Base-by-base conservation (phyloP, 2,329 filamentous ascomycete genomes). In the Fulvia fulva region DNA sequence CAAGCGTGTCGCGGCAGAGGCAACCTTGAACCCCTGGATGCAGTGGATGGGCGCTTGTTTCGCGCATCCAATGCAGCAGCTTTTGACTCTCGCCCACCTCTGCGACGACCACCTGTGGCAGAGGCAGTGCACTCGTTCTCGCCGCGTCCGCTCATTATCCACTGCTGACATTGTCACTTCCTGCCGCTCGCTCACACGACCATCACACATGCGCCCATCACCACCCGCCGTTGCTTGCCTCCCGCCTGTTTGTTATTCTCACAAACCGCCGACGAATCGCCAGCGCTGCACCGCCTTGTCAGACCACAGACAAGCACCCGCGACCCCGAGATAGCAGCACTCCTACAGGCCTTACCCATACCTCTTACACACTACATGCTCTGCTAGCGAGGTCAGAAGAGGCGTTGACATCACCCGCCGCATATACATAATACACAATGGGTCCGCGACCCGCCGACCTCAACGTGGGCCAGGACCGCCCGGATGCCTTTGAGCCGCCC, bases 361-460 rank as follows among this genome's bases (percentile, higher is more conserved):
- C 12, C 28, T 19, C 49, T 5, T 25, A 30, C 37, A n/a, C n/a
- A 16, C 37, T 41, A 41, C 37, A 41, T 41, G 37, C 37, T n/a
- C 14, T n/a, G 16, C 16, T 41, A 19, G 37, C 16, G 37, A 41
- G 37, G 16, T n/a, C 14, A n/a, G 37, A 41, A n/a, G 37, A 41
- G 37, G 37, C 51, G 3, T 28, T 14, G 51, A 54, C 23, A 52
- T 43, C 34, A 47, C 9, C 55, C 49, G 19, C 49, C 50, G 58
- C 55, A 60, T 55, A 16, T 32, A 50, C n/a, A 28, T 49, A 56
- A 50, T 21, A 54, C 63, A 62, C 53, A 51, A 70, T 70, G 68
- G 68, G 65, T 55, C 67, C 66, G 44, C 67, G 67, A 63, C 68
- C 68, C 52, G 52, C 61, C 23, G 47, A 68, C 47, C 53, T 68